Evolutionary conservation across 257 asterid genomes (phyloP).

Genomic region (Solanum boliviense): DNA sequence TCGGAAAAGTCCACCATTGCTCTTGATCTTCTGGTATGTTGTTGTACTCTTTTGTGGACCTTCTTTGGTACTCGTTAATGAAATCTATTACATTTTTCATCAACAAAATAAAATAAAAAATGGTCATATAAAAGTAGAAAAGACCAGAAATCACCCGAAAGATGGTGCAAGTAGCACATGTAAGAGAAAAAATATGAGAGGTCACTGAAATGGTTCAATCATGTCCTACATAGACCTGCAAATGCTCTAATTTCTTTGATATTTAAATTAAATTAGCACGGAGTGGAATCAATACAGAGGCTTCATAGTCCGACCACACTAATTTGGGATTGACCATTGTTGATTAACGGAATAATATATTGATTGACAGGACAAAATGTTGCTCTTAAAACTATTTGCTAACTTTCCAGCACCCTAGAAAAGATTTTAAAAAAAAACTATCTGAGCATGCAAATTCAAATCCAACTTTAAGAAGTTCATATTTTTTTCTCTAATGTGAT

Average conservation of each 20-base stretch:
- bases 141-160: not conserved
- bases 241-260: not conserved
- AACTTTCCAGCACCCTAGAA: not conserved
- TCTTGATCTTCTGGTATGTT: not conserved
- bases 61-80: not conserved
- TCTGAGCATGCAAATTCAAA: not conserved
- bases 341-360: too few relatives aligned
- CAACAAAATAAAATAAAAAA: too few relatives aligned
- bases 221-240: not conserved
- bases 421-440: not conserved
- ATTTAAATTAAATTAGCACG: not conserved
- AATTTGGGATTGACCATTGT: not conserved
- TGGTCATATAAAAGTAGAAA: not conserved
- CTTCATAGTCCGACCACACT: not conserved
- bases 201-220: not conserved
- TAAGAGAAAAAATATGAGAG: not conserved
- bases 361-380: not conserved
- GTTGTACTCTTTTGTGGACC: not conserved
- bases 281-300: not conserved
- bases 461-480: not conserved
- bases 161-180: not conserved
- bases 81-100: not conserved
- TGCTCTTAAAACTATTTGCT: not conserved
- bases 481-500: not conserved
- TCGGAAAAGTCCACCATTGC: too few relatives aligned